Evolutionary conservation across 306 rosid genomes (phyloP).

Genomic region (Mucuna pruriens): DNA sequence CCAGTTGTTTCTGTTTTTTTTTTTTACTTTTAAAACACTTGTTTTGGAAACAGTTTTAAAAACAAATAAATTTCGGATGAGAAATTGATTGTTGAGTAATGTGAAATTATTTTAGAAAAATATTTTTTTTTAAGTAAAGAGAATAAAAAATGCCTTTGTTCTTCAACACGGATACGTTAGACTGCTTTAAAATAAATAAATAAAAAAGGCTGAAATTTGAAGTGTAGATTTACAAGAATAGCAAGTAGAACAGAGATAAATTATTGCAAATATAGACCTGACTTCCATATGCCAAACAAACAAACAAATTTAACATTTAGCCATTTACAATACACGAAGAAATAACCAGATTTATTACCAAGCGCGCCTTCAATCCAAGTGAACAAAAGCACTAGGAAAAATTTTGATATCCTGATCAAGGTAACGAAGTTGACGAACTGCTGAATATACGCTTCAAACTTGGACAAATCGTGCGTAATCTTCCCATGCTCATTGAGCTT

Average conservation of each 20-base stretch:
- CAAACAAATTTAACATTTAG: constrained; percentile 15
- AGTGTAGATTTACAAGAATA: background rate
- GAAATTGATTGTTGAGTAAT: background rate
- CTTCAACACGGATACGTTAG: background rate
- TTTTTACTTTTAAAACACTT: background rate
- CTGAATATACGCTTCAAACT: constrained; percentile 91
- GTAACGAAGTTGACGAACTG: constrained; percentile 57
- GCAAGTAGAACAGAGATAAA: background rate
- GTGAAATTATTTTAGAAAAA: background rate
- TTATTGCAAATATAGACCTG: constrained; percentile 22
- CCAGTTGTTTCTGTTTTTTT: background rate
- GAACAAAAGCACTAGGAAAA: constrained; percentile 25
- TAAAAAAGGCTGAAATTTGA: background rate
- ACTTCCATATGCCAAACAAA: constrained; percentile 45
- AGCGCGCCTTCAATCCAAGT: constrained; percentile 7
- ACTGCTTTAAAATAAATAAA: background rate
- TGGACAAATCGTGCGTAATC: constrained; percentile 64
- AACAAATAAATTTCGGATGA: background rate
- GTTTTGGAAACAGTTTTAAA: background rate
- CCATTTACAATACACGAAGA: constrained; percentile 42
- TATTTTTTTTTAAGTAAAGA: background rate
- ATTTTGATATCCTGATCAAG: background rate
- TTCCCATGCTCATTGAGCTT: constrained; percentile 61
- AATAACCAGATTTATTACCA: constrained; percentile 35
- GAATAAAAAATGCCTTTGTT: background rate